phyloP scores from a whole-genome alignment of 495 filamentous ascomycete species.

The Barbatosphaeria neglecta region DNA sequence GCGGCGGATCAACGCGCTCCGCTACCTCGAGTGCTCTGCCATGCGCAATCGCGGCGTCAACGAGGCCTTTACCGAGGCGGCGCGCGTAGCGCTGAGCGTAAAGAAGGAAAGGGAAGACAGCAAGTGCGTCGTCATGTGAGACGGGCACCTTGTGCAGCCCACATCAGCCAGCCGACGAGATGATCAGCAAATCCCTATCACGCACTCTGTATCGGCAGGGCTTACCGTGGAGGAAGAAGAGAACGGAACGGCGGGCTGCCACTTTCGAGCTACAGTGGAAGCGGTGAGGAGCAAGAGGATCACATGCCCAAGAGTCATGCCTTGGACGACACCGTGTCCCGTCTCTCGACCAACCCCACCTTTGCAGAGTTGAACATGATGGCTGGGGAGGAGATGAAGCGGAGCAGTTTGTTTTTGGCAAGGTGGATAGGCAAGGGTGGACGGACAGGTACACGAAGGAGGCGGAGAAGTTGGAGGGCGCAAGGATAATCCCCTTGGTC shows the following conservation, averaged over 20 bases:
- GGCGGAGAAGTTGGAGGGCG: too few species aligned
- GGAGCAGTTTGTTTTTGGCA: too few species aligned
- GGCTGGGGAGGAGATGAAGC: too few species aligned
- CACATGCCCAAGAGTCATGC: too few species aligned
- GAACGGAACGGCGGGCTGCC: too few species aligned
- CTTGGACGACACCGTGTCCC: neutral
- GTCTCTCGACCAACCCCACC: neutral
- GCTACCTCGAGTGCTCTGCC: slow-evolving; percentile 97
- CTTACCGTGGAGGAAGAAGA: too few species aligned
- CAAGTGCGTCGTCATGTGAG: slow-evolving; percentile 48
- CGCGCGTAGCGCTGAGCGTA: slow-evolving; percentile 87
- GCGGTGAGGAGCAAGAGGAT: too few species aligned
- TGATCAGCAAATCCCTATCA: neutral
- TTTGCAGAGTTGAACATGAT: neutral
- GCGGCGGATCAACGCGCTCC: slow-evolving; percentile 72
- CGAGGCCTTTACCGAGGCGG: slow-evolving; percentile 96
- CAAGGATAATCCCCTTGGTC: too few species aligned
- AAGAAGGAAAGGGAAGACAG: slow-evolving; percentile 49
- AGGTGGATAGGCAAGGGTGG: neutral
- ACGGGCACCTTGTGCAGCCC: neutral
- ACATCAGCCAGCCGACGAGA: too few species aligned
- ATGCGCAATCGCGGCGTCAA: slow-evolving; percentile 96
- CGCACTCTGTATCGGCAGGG: too few species aligned
- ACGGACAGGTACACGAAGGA: too few species aligned
- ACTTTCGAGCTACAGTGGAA: too few species aligned